Conservation (phyloP, 2,329 filamentous ascomycete species). For the Venturia asperata region DNA sequence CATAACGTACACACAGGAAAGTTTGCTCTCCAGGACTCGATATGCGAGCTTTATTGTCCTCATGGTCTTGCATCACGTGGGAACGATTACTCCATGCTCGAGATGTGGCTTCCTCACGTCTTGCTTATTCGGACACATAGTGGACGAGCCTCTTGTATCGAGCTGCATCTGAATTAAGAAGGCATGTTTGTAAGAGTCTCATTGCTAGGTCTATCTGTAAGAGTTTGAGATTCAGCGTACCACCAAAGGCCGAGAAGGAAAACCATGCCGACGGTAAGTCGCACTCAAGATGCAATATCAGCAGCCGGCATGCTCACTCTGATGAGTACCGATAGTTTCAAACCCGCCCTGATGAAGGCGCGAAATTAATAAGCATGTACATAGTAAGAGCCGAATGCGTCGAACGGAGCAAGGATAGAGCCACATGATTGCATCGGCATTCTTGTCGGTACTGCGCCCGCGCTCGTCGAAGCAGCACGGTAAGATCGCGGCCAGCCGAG, state of each 20-base stretch:
- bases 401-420: background rate
- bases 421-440: background rate
- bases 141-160: background rate
- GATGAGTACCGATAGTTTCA: background rate
- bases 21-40: background rate
- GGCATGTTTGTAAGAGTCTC: no score
- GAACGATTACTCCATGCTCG: background rate
- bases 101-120: background rate
- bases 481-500: background rate
- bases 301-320: background rate
- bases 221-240: background rate
- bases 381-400: background rate
- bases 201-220: background rate
- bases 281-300: background rate
- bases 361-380: background rate
- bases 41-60: background rate
- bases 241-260: background rate
- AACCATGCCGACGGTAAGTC: background rate
- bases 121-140: background rate
- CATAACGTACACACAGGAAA: background rate
- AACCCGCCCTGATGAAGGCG: background rate
- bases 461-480: background rate
- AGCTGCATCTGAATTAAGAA: background rate
- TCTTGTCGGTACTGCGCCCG: background rate
- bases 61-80: background rate